These are phyloP conservation scores for Sporothrix protearum DNA, from an alignment of 2,329 filamentous ascomycete genomes.

Conservation along the genomic window DNA sequence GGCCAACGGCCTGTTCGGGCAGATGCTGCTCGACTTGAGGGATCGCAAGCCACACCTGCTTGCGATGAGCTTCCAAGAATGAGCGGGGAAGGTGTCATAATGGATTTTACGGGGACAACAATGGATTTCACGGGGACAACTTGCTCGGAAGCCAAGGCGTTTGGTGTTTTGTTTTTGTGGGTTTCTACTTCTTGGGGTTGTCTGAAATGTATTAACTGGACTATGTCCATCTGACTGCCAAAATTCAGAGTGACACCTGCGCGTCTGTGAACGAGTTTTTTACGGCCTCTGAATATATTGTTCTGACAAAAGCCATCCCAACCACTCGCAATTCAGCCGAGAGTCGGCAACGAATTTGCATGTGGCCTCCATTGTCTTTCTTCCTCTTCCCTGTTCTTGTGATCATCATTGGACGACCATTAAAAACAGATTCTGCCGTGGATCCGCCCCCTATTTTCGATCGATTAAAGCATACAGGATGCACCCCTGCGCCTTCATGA, in stretches of 20 bases:
- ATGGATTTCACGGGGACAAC: background rate
- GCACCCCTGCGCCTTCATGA: background rate
- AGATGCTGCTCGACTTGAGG: conserved; percentile 73
- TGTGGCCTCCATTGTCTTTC: background rate
- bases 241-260: background rate
- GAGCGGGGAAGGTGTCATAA: background rate
- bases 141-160: background rate
- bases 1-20: conserved; percentile 85
- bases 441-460: background rate
- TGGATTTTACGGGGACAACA: background rate
- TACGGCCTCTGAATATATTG: background rate
- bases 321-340: conserved; percentile 1
- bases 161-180: background rate
- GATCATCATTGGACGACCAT: background rate
- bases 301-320: background rate
- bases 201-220: background rate
- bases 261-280: background rate
- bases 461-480: background rate
- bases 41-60: conserved; percentile 67
- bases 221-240: background rate
- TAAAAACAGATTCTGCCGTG: background rate
- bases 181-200: background rate
- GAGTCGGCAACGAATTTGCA: background rate
- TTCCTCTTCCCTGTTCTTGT: background rate
- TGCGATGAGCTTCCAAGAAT: conserved; percentile 48